Base-by-base conservation (phyloP, 495 filamentous ascomycete species). In the Penicillium riverlandense region DNA sequence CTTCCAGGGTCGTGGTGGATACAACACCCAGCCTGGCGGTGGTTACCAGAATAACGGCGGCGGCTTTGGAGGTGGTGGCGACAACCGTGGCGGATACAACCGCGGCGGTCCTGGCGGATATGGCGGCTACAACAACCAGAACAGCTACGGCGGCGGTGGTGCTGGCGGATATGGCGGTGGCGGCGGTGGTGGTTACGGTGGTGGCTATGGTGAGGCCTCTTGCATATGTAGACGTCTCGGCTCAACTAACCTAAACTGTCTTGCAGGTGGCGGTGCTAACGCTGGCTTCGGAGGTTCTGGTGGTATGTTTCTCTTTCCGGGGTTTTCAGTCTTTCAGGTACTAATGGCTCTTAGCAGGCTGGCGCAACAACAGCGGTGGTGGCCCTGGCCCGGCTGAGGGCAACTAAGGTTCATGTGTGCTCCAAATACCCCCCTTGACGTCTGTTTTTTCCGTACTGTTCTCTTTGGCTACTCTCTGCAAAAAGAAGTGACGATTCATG, bases 1-100 rank as follows among this genome's bases (percentile, higher is more conserved):
- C 35, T 73, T 68, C 56, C 66, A 72, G 29, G 69, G 72, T 29
- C 67, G 69, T 29, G 69, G 69, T 33, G 67, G 65, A 41, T 71
- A 71, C 53, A 66, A 68, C 55, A 52, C 53, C 27, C 59, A 54
- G 29, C 65, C 62, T 11, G 50, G 48, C 37, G 40, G 46, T 43
- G 54, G 61, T 28, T 63, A 60, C 36, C 63, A 69, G 46, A 54
- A 54, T 35, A 70, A 77, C 22, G 67, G 43, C 53, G 40, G 36
- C 22, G 47, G 50, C 35, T 38, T 50, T 29, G 48, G 47, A 13
- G 68, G 69, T 29, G 68, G 66, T 33, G 60, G 57, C 29, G 54
- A 59, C 39, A 48, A 62, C 44, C 48, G 52, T 47, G 61, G 61
- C 43, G 54, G 52, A 12, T 58, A 59, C 39, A 47, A 51, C 37